These are phyloP conservation scores for Bruguiera parviflora DNA, from an alignment of 345 rosid species.

Conservation along the genomic window DNA sequence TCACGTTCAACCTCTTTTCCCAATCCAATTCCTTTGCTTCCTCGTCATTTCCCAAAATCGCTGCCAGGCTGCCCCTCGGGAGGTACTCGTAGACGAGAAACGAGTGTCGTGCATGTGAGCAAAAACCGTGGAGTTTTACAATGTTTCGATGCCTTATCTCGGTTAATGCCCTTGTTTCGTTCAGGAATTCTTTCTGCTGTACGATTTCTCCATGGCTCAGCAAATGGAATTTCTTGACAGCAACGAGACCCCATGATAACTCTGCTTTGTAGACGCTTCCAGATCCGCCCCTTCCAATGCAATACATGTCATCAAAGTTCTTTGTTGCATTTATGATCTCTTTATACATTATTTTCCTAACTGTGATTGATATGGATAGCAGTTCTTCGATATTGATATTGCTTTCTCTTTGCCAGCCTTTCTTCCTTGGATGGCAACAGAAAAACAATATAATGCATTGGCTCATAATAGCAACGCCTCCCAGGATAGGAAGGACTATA, in stretches of 20 bases:
- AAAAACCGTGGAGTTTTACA: slow-evolving; percentile 33
- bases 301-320: slow-evolving; percentile 14
- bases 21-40: too few relatives aligned
- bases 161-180: slow-evolving; percentile 24
- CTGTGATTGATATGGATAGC: background rate
- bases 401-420: background rate
- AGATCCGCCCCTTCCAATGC: slow-evolving; percentile 23
- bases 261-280: slow-evolving; percentile 34
- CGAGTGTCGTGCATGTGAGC: slow-evolving; percentile 17
- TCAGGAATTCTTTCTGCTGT: slow-evolving; percentile 14
- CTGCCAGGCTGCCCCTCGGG: too few relatives aligned
- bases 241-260: slow-evolving; percentile 9
- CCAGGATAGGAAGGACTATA: slow-evolving; percentile 13
- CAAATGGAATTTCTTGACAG: slow-evolving; percentile 24
- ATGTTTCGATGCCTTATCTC: slow-evolving; percentile 39
- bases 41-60: too few relatives aligned
- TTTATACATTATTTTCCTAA: slow-evolving; percentile 21
- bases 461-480: slow-evolving; percentile 4
- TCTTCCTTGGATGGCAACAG: background rate
- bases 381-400: background rate
- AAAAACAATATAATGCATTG: background rate
- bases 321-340: slow-evolving; percentile 20
- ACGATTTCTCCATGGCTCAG: background rate
- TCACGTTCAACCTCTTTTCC: too few relatives aligned
- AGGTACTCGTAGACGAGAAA: slow-evolving; percentile 10